Base-by-base conservation (phyloP, 441 rosid genomes). In the Brassica balearica region DNA sequence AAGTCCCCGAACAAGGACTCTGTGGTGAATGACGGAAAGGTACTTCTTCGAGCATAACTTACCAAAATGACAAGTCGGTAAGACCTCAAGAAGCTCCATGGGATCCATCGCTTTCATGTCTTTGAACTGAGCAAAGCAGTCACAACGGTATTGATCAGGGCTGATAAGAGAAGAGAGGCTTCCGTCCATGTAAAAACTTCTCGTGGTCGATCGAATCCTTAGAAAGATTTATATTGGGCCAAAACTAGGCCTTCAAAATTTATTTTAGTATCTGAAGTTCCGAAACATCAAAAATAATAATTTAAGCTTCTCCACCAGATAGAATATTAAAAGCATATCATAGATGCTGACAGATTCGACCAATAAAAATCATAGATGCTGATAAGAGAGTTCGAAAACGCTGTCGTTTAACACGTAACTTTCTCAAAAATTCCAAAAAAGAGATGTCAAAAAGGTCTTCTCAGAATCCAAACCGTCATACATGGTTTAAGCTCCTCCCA, bases 91-190 rank as follows among this genome's bases (percentile, higher is more conserved):
- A 62, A 96, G 90, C 88, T 96, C 98, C 53, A 82, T 86, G 0
- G 95, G 98, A 74, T 94, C 97, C 98, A 96, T 96, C 63, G 97
- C 89, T 79, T 94, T 96, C 97, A 96, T 96, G 83, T 96, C 97
- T 3, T 89, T 78, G 80, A 84, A 92, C 86, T 90, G 96, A 2
- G 93, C 85, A 73, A 95, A 95, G 81, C 99, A 93, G 32, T 91
- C 93, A 0, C 90, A 88, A 12, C 94, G 95, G 78, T 84, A 90
- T 72, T 93, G 97, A 11, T 90, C 92, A 0, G 97, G 97, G 72
- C 90, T 93, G 73, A 93, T 87, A 60, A 92, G 91, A 0, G 97
- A 95, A 15, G 95, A 92, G 27, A 93, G 88, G 84, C 97, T 93
- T 10, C 36, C 36, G 36, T 32, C 8, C 36, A 32, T 32, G 36